A percentile compares a stretch with the other conserved stretches of the same genome.
Evolutionary conservation across 2,329 filamentous ascomycete genomes (phyloP).

Genomic region (Aspergillus versicolor): DNA sequence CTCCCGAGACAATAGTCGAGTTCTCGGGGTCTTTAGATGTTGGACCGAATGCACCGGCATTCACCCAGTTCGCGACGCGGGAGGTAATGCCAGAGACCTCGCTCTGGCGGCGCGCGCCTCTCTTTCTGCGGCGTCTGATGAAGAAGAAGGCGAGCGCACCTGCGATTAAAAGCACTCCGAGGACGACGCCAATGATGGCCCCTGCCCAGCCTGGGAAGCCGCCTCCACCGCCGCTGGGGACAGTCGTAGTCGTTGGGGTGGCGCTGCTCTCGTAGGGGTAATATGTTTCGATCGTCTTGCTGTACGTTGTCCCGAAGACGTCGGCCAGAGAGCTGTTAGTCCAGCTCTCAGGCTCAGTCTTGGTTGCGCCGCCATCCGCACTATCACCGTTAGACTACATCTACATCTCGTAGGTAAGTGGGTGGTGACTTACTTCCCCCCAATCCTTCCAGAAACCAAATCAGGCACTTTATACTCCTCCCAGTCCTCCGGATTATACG

Average conservation of each 20-base stretch:
- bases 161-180: slow-evolving; percentile 20
- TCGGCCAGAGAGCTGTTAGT: slow-evolving; percentile 5
- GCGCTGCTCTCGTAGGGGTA: slow-evolving; percentile 32
- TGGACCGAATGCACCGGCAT: slow-evolving; percentile 1
- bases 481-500: slow-evolving; percentile 11
- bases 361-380: slow-evolving; percentile 5
- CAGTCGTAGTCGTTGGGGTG: neutral
- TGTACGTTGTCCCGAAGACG: slow-evolving; percentile 9
- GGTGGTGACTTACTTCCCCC: slow-evolving; percentile 1
- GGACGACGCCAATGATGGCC: slow-evolving; percentile 47
- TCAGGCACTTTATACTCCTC: slow-evolving; percentile 13
- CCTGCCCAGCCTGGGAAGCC: slow-evolving; percentile 57
- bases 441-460: slow-evolving; percentile 7
- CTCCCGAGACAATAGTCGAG: slow-evolving; percentile 1
- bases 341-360: slow-evolving; percentile 7
- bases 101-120: neutral
- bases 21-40: neutral
- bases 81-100: neutral
- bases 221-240: neutral
- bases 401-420: neutral
- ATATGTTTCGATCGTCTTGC: slow-evolving; percentile 5
- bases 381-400: neutral
- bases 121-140: slow-evolving; percentile 15
- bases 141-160: slow-evolving; percentile 17
- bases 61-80: slow-evolving; percentile 11